Evolutionary conservation across 169 alveolate species (phyloP), one percentile per base, ranked within the genome.

Genomic region (Eimeria tenella): DNA sequence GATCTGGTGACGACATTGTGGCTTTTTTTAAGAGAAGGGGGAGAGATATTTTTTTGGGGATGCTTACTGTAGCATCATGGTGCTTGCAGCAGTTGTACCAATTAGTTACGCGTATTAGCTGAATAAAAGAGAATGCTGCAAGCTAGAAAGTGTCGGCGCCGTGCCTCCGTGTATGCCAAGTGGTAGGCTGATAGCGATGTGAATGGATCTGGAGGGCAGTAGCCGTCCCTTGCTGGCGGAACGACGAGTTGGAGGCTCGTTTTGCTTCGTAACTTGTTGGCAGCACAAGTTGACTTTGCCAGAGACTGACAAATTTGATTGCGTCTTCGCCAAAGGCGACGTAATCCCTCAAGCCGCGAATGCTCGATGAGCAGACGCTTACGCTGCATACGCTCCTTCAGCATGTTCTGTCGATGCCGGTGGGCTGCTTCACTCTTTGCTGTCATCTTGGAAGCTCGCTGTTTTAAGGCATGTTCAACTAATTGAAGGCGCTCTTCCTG

Each of bases 401-500:
- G 25, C 21, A 79, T 53, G 7, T 79, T 79, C 65, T 79, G 65
- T 17, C 88, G 65, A 3, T 68, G 19, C 17, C 71, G 71, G 25
- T 79, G 70, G 5, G 88, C 88, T 79, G 88, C 88, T 42, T 79
- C 88, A 42, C 52, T 79, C 88, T 79, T 79, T 17, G 73, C 62
- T 42, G 7, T n/a, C 70, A 79, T 21, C 23, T 55, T 79, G 17
- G 71, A 9, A 19, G 88, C 88, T 10, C 88, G 88, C 88, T 52
- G 17, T 10, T 62, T 25, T n/a, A 79, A 68, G 55, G 88, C 88
- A 79, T 9, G 23, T 79, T 79, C 70, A 25, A 79, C 71, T 11
- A 79, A 53, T n/a, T 62, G 88, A 9, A 79, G 88, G 13, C 88
- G 88, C 15, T 79, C 70, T 62, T 79, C 88, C 88, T 79, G 88